Evolutionary conservation across 106 monocot genomes (phyloP), one percentile per base, ranked within the genome.

Genomic region (Allium cepa): DNA sequence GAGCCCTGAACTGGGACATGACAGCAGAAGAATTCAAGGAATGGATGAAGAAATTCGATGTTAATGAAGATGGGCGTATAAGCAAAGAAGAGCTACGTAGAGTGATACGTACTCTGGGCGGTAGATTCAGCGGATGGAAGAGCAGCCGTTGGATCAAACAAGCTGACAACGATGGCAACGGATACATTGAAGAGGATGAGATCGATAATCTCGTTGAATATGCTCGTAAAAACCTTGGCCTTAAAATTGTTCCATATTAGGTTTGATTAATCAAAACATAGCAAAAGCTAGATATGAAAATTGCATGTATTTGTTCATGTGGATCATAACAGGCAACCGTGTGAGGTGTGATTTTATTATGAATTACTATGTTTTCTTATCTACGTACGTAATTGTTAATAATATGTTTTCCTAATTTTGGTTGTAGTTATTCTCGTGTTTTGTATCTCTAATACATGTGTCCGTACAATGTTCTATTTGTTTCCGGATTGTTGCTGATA

Each of bases 1-100:
- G 71, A 15, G 71, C 77, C 26, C 22, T 64, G 53, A 26, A 66
- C 65, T 53, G 69, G 47, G 81, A 75, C 56, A 62, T 62, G 62
- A 62, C 62, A 3, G 62, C 46, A 9, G 62, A 62, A 13, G 62
- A 82, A 60, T 82, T 87, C 82, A 77, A 74, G 74, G 64, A 73
- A 56, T 87, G 82, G 86, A 69, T 87, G 57, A 68, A 53, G 63
- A 61, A 72, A 59, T 87, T 82, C 64, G 86, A 87, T 69, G 47
- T 27, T 9, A 53, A 87, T 52, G 74, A 77, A 9, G 82, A 87
- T 28, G 86, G 86, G 1, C 73, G 68, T 16, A 87, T 87, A 50
- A 87, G 86, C 74, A 76, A 64, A 26, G 77, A 76, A 7, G 82
- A 87, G 77, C 82, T 87, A 17, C 77, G 73, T 17, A 18, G n/a